Conservation (phyloP, 371 early-diverging fungal species). For the Mortierella sp. region DNA sequence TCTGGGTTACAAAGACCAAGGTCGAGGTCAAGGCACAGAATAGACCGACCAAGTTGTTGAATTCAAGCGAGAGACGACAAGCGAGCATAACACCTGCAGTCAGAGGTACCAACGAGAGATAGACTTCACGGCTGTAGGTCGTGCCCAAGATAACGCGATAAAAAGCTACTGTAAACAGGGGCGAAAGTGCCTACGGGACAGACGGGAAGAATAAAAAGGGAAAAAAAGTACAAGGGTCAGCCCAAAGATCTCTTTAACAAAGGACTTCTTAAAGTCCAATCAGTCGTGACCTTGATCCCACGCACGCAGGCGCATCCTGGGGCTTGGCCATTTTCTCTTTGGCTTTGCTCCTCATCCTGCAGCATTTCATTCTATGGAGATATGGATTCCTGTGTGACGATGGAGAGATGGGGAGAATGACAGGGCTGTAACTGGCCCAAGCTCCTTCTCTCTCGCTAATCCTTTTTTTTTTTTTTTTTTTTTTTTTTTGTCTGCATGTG, state of each 20-base stretch:
- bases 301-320: no score
- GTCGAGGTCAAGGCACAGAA: slow-evolving; percentile 80
- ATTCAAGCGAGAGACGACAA: slow-evolving; percentile 60
- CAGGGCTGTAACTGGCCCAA: background rate
- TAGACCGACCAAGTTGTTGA: slow-evolving; percentile 72
- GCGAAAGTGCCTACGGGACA: slow-evolving; percentile 77
- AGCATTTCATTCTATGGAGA: no score
- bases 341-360: no score
- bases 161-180: slow-evolving; percentile 87
- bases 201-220: background rate
- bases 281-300: no score
- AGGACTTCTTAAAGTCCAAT: no score
- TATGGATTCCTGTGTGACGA: no score
- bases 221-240: slow-evolving; percentile 2
- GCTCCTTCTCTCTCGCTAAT: background rate
- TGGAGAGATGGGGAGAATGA: no score
- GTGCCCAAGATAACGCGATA: slow-evolving; percentile 77
- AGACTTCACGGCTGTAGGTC: slow-evolving; percentile 73
- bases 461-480: background rate
- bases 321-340: no score
- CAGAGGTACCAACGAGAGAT: slow-evolving; percentile 80
- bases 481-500: background rate
- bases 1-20: slow-evolving; percentile 85
- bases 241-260: no score
- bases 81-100: slow-evolving; percentile 89